Percentiles rank a stretch among this genome's conserved stretches.
phyloP scores from a whole-genome alignment of 768 basidiomycete genomes.

The Lactarius sp. region DNA sequence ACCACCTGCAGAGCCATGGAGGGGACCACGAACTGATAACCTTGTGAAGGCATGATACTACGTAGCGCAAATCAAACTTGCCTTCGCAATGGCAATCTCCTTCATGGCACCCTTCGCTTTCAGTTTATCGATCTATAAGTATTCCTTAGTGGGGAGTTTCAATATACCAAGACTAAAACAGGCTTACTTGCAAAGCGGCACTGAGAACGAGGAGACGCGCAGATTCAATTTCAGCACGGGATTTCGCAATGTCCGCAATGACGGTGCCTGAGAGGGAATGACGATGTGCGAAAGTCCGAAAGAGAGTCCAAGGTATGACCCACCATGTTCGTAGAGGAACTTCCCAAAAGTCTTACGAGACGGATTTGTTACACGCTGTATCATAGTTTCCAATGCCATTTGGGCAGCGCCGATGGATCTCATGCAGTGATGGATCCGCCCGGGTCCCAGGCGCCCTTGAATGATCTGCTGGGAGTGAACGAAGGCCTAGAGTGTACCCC shows the following conservation, averaged over 20 bases:
- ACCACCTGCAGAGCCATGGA: slow-evolving; percentile 83
- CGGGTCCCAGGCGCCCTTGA: slow-evolving; percentile 93
- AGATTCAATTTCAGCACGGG: slow-evolving; percentile 88
- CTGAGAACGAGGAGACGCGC: slow-evolving; percentile 85
- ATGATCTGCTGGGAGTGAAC: slow-evolving; percentile 53
- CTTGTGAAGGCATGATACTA: neutral
- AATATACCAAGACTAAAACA: neutral
- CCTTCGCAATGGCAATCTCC: slow-evolving; percentile 98
- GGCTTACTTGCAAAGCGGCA: slow-evolving; percentile 74
- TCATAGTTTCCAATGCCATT: slow-evolving; percentile 78
- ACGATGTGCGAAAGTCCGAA: neutral
- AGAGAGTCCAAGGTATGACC: slow-evolving; percentile 22
- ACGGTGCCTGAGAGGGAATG: slow-evolving; percentile 61
- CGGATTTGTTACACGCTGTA: slow-evolving; percentile 91
- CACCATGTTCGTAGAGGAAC: slow-evolving; percentile 85
- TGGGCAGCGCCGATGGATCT: slow-evolving; percentile 88
- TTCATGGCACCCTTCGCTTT: slow-evolving; percentile 93
- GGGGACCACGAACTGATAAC: slow-evolving; percentile 81
- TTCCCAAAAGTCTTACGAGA: slow-evolving; percentile 92
- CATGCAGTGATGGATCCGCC: slow-evolving; percentile 98
- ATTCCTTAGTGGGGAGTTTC: neutral
- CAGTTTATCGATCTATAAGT: slow-evolving; percentile 72
- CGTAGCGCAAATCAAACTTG: slow-evolving; percentile 30
- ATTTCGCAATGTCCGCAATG: slow-evolving; percentile 84
- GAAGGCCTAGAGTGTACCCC: neutral